phyloP scores from a whole-genome alignment of 2,329 filamentous ascomycete species.

The Aspergillus brunneoviolaceus region DNA sequence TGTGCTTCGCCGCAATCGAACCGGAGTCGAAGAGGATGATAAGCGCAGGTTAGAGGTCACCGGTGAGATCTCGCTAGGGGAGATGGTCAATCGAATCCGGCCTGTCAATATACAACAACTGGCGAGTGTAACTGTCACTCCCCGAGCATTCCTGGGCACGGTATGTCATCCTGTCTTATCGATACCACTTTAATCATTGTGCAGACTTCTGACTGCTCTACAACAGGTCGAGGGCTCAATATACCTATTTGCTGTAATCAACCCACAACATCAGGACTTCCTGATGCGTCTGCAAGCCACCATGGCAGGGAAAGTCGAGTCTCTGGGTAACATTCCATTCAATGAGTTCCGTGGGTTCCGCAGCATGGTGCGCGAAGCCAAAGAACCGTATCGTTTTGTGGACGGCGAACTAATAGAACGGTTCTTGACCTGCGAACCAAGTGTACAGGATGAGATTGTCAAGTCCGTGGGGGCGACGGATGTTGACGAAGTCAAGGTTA shows the following conservation, averaged over 20 bases:
- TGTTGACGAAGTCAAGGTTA: slow-evolving; percentile 60
- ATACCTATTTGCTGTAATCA: slow-evolving; percentile 83
- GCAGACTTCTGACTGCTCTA: background rate
- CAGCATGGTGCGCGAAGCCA: slow-evolving; percentile 66
- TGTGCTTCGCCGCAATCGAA: slow-evolving; percentile 70
- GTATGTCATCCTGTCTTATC: slow-evolving; percentile 53
- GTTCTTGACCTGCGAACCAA: slow-evolving; percentile 71
- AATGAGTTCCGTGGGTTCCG: slow-evolving; percentile 78
- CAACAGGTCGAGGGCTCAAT: slow-evolving; percentile 80
- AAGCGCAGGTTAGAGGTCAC: slow-evolving; percentile 68
- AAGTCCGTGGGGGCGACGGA: slow-evolving; percentile 53
- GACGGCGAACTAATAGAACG: slow-evolving; percentile 88
- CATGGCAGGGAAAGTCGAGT: slow-evolving; percentile 65
- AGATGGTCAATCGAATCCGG: slow-evolving; percentile 88
- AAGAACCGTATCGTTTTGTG: slow-evolving; percentile 81
- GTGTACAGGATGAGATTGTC: slow-evolving; percentile 55
- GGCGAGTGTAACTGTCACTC: slow-evolving; percentile 67
- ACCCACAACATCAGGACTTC: slow-evolving; percentile 69
- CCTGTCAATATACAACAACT: slow-evolving; percentile 67
- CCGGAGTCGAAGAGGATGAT: slow-evolving; percentile 74
- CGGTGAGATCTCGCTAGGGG: slow-evolving; percentile 81
- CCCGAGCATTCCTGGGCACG: slow-evolving; percentile 84
- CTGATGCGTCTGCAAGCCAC: slow-evolving; percentile 77
- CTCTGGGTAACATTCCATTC: slow-evolving; percentile 74
- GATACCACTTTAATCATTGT: background rate